These are phyloP conservation scores for Aspergillus sp. DNA, from an alignment of 2,329 filamentous ascomycete genomes.

Conservation along the genomic window DNA sequence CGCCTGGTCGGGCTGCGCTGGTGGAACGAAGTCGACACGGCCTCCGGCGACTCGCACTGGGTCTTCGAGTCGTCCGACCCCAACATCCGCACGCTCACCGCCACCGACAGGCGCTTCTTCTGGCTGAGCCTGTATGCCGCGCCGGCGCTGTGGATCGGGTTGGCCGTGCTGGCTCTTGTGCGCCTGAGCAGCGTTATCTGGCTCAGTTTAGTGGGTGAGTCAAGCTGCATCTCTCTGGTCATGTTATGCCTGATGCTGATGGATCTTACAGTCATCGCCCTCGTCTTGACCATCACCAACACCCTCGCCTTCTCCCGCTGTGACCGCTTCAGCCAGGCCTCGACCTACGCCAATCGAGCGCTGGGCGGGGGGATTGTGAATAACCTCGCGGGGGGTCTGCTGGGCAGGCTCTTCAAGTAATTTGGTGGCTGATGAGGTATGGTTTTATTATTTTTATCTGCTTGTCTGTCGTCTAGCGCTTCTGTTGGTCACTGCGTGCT, in stretches of 20 bases:
- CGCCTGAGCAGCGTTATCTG: slow-evolving; percentile 40
- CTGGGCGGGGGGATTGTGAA: slow-evolving; percentile 46
- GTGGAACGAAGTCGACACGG: slow-evolving; percentile 45
- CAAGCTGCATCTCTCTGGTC: no score
- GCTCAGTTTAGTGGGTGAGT: slow-evolving; percentile 43
- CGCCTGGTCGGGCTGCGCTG: slow-evolving; percentile 42
- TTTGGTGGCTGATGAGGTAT: slow-evolving; percentile 1
- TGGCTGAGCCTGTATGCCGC: slow-evolving; percentile 42
- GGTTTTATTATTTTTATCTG: background rate
- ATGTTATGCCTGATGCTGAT: no score
- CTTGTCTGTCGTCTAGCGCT: slow-evolving; percentile 2
- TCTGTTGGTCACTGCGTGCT: background rate
- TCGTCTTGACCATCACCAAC: slow-evolving; percentile 43
- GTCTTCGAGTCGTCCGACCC: slow-evolving; percentile 43
- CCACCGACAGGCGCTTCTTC: slow-evolving; percentile 44
- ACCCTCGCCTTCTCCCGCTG: slow-evolving; percentile 44
- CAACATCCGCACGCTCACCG: slow-evolving; percentile 33
- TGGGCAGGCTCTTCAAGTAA: slow-evolving; percentile 46
- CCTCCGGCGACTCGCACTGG: slow-evolving; percentile 41
- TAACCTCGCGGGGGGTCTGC: slow-evolving; percentile 46
- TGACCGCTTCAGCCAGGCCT: slow-evolving; percentile 48
- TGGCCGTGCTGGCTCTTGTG: slow-evolving; percentile 40
- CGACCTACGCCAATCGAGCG: slow-evolving; percentile 47
- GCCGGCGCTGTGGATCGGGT: slow-evolving; percentile 39
- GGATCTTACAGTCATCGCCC: slow-evolving; percentile 34